Percentiles rank a stretch among this genome's conserved stretches.
Evolutionary conservation across 176 grass and related monocot species (phyloP).

Genomic region (Otatea glauca): DNA sequence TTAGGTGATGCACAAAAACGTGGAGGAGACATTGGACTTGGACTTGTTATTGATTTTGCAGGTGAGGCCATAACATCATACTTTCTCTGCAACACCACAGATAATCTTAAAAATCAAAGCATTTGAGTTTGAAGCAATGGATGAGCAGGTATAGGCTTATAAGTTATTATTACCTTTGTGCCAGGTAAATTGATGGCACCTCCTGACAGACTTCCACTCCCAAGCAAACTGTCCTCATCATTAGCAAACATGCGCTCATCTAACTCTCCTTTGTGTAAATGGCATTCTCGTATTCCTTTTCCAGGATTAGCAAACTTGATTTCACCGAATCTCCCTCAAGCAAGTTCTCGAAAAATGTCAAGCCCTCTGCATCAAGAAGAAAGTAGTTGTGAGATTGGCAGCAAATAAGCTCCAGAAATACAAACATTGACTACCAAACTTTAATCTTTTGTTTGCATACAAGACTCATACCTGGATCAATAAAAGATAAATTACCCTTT

Average conservation of each 20-base stretch:
- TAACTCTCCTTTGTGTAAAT: slow-evolving; percentile 77
- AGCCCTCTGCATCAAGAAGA: slow-evolving; percentile 62
- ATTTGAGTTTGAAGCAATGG: slow-evolving; percentile 11
- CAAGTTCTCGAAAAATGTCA: slow-evolving; percentile 86
- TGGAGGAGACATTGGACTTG: slow-evolving; percentile 81
- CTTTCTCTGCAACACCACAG: slow-evolving; percentile 68
- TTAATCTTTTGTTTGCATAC: slow-evolving; percentile 7
- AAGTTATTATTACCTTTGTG: slow-evolving; percentile 65
- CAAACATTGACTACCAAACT: slow-evolving; percentile 23
- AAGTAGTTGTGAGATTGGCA: slow-evolving; percentile 20
- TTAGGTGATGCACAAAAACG: slow-evolving; percentile 66
- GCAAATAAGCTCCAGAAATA: slow-evolving; percentile 27
- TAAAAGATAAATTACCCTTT: slow-evolving; percentile 59
- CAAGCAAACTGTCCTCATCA: slow-evolving; percentile 89
- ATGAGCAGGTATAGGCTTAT: slow-evolving; percentile 12
- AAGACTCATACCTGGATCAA: slow-evolving; percentile 71
- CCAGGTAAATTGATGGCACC: slow-evolving; percentile 78
- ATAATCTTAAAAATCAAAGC: slow-evolving; percentile 8
- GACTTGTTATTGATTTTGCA: slow-evolving; percentile 77
- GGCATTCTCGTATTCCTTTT: slow-evolving; percentile 82
- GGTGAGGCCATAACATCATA: slow-evolving; percentile 82
- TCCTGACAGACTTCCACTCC: slow-evolving; percentile 87
- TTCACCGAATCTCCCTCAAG: slow-evolving; percentile 70
- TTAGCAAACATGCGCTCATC: slow-evolving; percentile 93
- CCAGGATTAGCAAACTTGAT: slow-evolving; percentile 71